Base-by-base conservation (phyloP, 345 rosid species). In the Eutrema yunnanense region DNA sequence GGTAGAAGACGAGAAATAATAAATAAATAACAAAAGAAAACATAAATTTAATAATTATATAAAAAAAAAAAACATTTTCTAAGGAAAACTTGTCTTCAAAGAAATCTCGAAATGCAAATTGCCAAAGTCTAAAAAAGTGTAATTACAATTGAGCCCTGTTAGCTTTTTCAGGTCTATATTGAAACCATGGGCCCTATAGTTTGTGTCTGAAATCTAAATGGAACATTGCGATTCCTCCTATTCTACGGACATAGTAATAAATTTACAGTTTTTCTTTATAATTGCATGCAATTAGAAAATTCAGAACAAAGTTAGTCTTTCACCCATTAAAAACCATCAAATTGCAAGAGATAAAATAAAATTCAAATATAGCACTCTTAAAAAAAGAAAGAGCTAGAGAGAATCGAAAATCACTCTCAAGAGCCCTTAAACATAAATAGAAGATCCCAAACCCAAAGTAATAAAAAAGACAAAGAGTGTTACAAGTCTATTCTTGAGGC, bases 11-110 rank as follows among this genome's bases (percentile, higher is more conserved):
- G 30, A 9, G 40, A 40, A 29, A n/a, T n/a, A n/a, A n/a, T 53
- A 60, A 52, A 22, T 6, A 22, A 52, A 64, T 51, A 36, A 43
- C 30, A 8, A 27, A 8, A 10, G 10, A 41, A n/a, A 22, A 13
- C 6, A 60, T 3, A 41, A 36, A 56, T 3, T 12, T 32, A 27
- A 30, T 5, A 48, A 54, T 37, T 50, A 65, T 67, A 2, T 40
- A 3, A 3, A 49, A 27, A 2, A 55, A 16, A 14, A 38, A 3
- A 2, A 36, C 0, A 27, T 7, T 0, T 60, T 62, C 3, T 51
- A 9, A 5, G 19, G 73, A 74, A 66, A 74, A 74, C 78, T 74
- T 74, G 78, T 74, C 7, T 43, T 42, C 62, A 67, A 74, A 74
- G 78, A 67, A 74, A 74, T 46, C 77, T n/a, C 12, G 0, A 22